Evolutionary conservation across 2,329 filamentous ascomycete species (phyloP).

Genomic region (Curvularia hawaiiensis): DNA sequence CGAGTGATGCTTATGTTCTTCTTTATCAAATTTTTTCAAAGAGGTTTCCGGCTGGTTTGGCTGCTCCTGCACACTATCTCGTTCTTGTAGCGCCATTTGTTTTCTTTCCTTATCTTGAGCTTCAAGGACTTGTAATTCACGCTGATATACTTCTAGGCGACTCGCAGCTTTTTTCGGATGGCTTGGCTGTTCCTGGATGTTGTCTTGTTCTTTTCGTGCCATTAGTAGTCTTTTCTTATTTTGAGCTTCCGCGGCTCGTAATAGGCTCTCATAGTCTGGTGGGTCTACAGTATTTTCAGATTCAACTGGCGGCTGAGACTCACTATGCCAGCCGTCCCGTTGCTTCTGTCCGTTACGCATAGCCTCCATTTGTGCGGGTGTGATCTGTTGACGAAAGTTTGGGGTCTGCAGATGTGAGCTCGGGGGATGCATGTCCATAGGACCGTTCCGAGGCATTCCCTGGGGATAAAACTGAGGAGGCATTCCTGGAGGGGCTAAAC

Average conservation of each 20-base stretch:
- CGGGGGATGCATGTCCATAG: constrained; percentile 61
- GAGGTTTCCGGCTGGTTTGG: background rate
- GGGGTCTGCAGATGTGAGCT: constrained; percentile 54
- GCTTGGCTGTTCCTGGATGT: background rate
- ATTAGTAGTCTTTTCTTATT: background rate
- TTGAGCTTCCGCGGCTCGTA: background rate
- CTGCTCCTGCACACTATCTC: background rate
- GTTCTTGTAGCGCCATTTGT: background rate
- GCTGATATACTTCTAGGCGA: too few species aligned
- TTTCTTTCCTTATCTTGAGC: too few species aligned
- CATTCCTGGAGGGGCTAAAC: constrained; percentile 55
- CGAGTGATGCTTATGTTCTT: background rate
- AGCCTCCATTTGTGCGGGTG: constrained; percentile 60
- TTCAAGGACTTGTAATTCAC: too few species aligned
- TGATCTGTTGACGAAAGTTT: constrained; percentile 64
- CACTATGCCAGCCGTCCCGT: constrained; percentile 46
- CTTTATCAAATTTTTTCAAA: background rate
- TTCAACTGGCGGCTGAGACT: constrained; percentile 30
- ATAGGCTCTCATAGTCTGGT: background rate
- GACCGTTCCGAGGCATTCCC: constrained; percentile 39
- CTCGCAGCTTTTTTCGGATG: background rate
- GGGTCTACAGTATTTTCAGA: background rate
- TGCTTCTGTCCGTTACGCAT: constrained; percentile 47
- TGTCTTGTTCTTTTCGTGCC: background rate
- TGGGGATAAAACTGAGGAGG: constrained; percentile 44